These are phyloP conservation scores for Rhytidhysteron rufulum DNA, from an alignment of 2,329 filamentous ascomycete species.

Conservation along the genomic window DNA sequence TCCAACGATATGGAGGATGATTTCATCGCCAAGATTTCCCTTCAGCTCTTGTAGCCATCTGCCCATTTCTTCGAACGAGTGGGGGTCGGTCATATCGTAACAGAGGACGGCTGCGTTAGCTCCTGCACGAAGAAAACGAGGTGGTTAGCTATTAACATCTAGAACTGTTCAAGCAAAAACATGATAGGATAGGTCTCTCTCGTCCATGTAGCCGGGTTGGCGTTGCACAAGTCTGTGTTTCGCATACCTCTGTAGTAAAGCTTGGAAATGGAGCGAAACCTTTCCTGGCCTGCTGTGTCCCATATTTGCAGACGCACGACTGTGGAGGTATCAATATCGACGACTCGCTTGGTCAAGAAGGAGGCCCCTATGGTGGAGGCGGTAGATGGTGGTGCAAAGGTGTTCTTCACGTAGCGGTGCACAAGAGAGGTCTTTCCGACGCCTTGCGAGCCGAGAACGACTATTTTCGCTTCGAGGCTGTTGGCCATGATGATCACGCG, in stretches of 20 bases:
- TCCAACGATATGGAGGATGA: conserved; percentile 90
- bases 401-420: conserved; percentile 70
- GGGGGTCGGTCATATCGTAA: conserved; percentile 86
- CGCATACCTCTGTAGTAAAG: conserved; percentile 75
- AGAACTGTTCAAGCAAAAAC: too few species aligned
- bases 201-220: not conserved
- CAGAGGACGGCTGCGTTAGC: conserved; percentile 91
- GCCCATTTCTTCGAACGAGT: conserved; percentile 88
- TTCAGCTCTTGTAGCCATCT: conserved; percentile 84
- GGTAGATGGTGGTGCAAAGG: conserved; percentile 58
- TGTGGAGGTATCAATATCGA: conserved; percentile 78
- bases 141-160: not conserved
- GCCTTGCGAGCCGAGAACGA: conserved; percentile 74
- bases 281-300: conserved; percentile 94
- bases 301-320: conserved; percentile 90
- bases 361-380: conserved; percentile 50
- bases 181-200: too few species aligned
- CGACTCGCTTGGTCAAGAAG: conserved; percentile 62
- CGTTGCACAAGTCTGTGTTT: not conserved
- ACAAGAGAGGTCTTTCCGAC: conserved; percentile 78
- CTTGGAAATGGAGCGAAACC: conserved; percentile 89
- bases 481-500: conserved; percentile 23
- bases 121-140: conserved; percentile 42
- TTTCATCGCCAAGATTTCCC: conserved; percentile 68
- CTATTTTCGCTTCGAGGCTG: conserved; percentile 76